Percentiles rank a stretch among this genome's conserved stretches.
These are phyloP conservation scores for Hevea brasiliensis DNA, from an alignment of 345 rosid species.

Conservation along the genomic window DNA sequence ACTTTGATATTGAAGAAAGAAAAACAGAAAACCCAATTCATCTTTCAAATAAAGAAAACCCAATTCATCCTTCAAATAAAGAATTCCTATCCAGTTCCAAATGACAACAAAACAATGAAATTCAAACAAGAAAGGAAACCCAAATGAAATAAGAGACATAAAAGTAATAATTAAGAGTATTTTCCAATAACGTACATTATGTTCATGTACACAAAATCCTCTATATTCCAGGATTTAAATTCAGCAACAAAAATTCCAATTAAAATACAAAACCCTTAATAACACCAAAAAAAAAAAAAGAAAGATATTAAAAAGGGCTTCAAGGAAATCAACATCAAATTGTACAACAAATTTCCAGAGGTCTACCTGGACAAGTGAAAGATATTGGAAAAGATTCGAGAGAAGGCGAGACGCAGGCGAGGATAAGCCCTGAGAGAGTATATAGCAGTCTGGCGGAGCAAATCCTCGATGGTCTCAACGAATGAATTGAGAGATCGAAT, in stretches of 20 bases:
- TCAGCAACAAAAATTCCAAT: not conserved
- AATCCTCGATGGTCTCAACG: constrained; percentile 35
- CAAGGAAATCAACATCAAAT: not conserved
- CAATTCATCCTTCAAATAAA: too few relatives aligned
- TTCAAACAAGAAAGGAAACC: too few relatives aligned
- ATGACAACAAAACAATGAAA: too few relatives aligned
- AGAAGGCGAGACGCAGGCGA: constrained; percentile 35
- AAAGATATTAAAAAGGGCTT: not conserved
- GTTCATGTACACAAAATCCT: not conserved
- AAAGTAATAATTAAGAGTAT: not conserved
- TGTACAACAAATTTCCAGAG: not conserved
- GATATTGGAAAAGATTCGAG: constrained; percentile 32
- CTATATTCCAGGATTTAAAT: not conserved
- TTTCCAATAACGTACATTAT: not conserved
- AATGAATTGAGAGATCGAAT: constrained; percentile 41
- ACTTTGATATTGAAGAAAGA: too few relatives aligned
- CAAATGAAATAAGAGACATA: too few relatives aligned
- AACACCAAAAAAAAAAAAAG: not conserved
- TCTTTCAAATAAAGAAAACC: too few relatives aligned
- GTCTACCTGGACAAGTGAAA: constrained; percentile 17
- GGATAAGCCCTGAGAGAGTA: constrained; percentile 32
- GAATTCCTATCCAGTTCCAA: too few relatives aligned
- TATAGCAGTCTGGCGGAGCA: constrained; percentile 26
- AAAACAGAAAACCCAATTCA: too few relatives aligned
- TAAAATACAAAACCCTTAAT: not conserved